Base-by-base conservation (phyloP, 306 rosid genomes). In the Dalbergia cultrata region DNA sequence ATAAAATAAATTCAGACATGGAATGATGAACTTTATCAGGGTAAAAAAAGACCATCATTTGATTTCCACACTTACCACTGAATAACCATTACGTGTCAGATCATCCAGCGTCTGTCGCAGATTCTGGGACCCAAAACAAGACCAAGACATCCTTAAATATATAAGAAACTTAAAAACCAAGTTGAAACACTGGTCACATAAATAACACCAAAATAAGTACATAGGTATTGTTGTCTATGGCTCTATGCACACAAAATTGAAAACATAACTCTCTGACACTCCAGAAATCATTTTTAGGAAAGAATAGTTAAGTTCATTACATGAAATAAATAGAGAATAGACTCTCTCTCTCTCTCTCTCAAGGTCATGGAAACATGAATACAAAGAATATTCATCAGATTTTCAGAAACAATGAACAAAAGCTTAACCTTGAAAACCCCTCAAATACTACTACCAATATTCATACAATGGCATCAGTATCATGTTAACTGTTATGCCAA, bases 81-180 rank as follows among this genome's bases (percentile, higher is more conserved):
- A 95, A 88, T 43, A 92, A 78, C 98, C 97, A 83, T 88, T 87
- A 22, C 80, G 83, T 21, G 98, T 90, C 80, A 95, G 86, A 87
- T 92, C 98, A 87, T 92, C 95, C 85, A 95, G 89, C 41, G 97
- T 92, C 83, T 95, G 98, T 43, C 98, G 94, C 81, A 95, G 97
- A 85, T 95, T 95, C 98, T 95, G 93, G 79, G 78, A 84, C 83
- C 74, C 54, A 67, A 63, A 37, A 72, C 59, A 80, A 13, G 75
- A 69, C 63, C 82, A 82, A 75, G 39, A 45, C 72, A 69, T 37
- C 19, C 56, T 70, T n/a, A 66, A 26, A 78, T 78, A 77, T 43
- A 39, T 44, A 26, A 26, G 31, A 26, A 26, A 26, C 31, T 26
- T 26, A 26, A 26, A 26, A 26, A 26, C 31, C 31, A 26, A 26